Percentiles rank a stretch among this genome's conserved stretches.
Conservation (phyloP, 108 stramenopile genomes). For the Cyclotella cryptica region DNA sequence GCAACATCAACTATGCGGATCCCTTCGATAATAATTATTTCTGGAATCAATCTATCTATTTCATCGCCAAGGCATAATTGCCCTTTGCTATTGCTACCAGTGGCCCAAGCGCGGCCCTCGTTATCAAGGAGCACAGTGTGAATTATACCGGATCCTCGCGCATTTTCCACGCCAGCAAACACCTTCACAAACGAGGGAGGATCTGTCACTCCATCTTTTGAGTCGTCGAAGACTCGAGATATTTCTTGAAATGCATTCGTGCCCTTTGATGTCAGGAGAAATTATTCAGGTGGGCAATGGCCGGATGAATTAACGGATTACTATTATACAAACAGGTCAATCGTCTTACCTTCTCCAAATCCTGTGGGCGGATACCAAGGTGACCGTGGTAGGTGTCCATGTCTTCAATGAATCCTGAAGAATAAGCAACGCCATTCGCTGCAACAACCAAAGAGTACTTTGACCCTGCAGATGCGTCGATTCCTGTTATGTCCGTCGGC, state of each 20-base stretch:
- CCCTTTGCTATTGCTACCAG: constrained; percentile 43
- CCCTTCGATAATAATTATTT: constrained; percentile 42
- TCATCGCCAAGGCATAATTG: constrained; percentile 48
- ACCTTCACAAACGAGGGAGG: constrained; percentile 38
- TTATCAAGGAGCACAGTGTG: constrained; percentile 47
- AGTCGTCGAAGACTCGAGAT: constrained; percentile 36
- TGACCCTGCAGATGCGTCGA: constrained; percentile 45
- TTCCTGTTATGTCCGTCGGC: constrained; percentile 3
- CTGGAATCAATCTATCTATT: constrained; percentile 42
- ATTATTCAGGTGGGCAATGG: background rate
- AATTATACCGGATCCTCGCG: constrained; percentile 23
- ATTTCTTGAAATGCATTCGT: constrained; percentile 42
- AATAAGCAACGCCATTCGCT: constrained; percentile 27
- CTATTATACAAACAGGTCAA: background rate
- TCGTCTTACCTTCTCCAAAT: constrained; percentile 19
- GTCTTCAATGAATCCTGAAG: constrained; percentile 35
- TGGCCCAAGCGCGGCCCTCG: constrained; percentile 46
- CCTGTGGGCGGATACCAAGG: constrained; percentile 38
- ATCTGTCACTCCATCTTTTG: constrained; percentile 18
- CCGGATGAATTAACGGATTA: too few species aligned
- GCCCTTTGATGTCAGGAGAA: constrained; percentile 13
- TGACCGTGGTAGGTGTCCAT: constrained; percentile 38
- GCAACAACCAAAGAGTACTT: constrained; percentile 41
- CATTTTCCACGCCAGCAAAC: constrained; percentile 50
- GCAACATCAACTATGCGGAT: constrained; percentile 50